phyloP scores from a whole-genome alignment of 306 rosid species.

The Rubus idaeus region DNA sequence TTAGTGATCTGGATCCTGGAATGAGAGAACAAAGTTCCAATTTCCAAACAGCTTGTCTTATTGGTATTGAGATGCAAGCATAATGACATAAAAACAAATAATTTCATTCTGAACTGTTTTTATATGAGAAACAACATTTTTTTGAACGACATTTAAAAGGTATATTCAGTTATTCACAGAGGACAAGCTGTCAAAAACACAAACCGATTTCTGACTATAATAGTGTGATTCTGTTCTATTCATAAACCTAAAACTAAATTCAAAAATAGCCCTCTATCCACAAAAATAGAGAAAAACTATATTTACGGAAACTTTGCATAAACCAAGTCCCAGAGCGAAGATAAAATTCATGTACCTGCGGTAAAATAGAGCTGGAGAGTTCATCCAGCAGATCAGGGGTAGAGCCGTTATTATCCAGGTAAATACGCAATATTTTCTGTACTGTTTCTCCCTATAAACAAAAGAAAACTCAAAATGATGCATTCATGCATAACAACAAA shows the following conservation, averaged over 20 bases:
- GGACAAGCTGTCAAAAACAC: not conserved
- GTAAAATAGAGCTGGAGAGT: constrained; percentile 29
- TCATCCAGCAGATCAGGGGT: constrained; percentile 37
- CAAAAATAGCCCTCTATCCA: too few species aligned
- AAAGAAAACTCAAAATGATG: not conserved
- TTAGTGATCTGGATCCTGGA: not conserved
- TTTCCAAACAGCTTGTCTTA: constrained; percentile 3
- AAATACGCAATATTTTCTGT: constrained; percentile 35
- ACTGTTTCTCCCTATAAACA: constrained; percentile 36
- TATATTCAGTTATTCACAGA: not conserved
- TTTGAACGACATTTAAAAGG: not conserved
- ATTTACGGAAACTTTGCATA: not conserved
- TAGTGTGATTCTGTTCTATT: not conserved
- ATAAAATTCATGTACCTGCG: constrained; percentile 26
- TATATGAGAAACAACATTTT: not conserved
- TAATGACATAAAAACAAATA: not conserved
- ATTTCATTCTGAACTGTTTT: not conserved
- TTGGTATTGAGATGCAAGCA: constrained; percentile 1
- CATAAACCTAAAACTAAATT: not conserved
- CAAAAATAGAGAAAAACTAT: not conserved
- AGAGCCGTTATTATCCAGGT: constrained; percentile 37
- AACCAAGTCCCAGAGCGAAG: not conserved
- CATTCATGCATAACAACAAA: not conserved
- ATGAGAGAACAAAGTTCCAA: not conserved
- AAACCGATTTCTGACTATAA: not conserved